Base-by-base conservation (phyloP, 1,284 basidiomycete species). In the Prillingera fragicola region DNA sequence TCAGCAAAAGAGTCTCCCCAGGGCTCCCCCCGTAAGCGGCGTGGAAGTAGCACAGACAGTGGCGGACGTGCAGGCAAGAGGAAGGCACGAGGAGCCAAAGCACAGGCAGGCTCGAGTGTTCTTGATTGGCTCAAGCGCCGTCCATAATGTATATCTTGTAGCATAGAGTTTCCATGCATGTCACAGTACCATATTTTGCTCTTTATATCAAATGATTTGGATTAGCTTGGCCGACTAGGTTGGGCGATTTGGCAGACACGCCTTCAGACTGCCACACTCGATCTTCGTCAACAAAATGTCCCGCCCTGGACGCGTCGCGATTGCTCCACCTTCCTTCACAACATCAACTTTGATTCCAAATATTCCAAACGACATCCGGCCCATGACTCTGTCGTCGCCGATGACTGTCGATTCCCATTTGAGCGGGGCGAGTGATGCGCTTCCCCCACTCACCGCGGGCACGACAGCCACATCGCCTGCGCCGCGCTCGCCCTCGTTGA, bases 51-150 rank as follows among this genome's bases (percentile, higher is more conserved):
- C 21, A 23, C 9, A 13, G 35, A 23, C 10, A 15, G 14, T 21
- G 15, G 17, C 4, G 19, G 36, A 23, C 21, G 19, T 13, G 23
- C 42, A 29, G 23, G n/a, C n/a, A 28, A 19, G 24, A 42, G 38
- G 41, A 49, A 40, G 25, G 40, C 34, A 14, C 19, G 28, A 12
- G 38, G 23, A 15, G 17, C 35, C 1, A 33, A 18, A 17, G 24
- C 24, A 17, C 35, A 40, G 40, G 24, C 19, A 6, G 41, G 15
- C 12, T 42, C 46, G 23, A 48, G 45, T n/a, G 44, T 57, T 28
- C 33, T 55, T n/a, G 45, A 49, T 15, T 60, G 56, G 58, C 45
- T 58, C n/a, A 55, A 49, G 46, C 34, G 39, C 7, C 33, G 36
- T n/a, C 15, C 10, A 28, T 6, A 13, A 28, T 19, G 14, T 7